Base-by-base conservation (phyloP, 1,139 yeast genomes). In the Geotrichum reessii region DNA sequence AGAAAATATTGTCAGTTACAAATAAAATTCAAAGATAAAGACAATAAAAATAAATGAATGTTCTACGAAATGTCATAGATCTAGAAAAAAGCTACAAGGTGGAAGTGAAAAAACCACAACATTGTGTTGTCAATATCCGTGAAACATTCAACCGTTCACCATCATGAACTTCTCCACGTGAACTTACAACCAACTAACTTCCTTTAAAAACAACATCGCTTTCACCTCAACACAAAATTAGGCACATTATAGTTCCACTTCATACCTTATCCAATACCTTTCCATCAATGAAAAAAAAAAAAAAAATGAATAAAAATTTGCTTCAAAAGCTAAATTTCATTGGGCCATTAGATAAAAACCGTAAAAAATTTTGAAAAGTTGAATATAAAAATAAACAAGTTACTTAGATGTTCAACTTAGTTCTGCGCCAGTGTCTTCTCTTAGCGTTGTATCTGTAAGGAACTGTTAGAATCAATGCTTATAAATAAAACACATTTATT, bases 371-470 rank as follows among this genome's bases (percentile, higher is more conserved):
- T 47, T 21, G 52, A 53, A 8, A 27, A 24, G 33, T 46, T 46
- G 55, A 51, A 24, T 31, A 53, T 24, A 37, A 22, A 44, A 27
- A 52, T 25, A 49, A 25, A 58, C 51, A 28, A 28, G 51, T 52
- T 49, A 65, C 82, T 89, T 90, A 93, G 86, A 93, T 81, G 87
- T 86, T 85, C 83, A 95, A 86, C 96, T 93, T 95, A 76, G 98
- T 93, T 87, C 99, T 90, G 88, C 97, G 93, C 99, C 99, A 95
- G 95, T 95, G 96, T 86, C 99, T 88, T 90, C 98, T 91, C 92
- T 93, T 93, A 78, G 97, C 95, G 83, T 93, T 93, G 92, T 92
- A 93, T 86, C 78, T 72, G 56, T 22, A 21, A 47, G 44, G 12
- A 27, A 5, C 24, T n/a, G 31, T 37, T 31, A 50, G 31, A 19